Evolutionary conservation across 495 filamentous ascomycete genomes (phyloP), one percentile per base, ranked within the genome.

Genomic region (Aspergillus avenaceus): DNA sequence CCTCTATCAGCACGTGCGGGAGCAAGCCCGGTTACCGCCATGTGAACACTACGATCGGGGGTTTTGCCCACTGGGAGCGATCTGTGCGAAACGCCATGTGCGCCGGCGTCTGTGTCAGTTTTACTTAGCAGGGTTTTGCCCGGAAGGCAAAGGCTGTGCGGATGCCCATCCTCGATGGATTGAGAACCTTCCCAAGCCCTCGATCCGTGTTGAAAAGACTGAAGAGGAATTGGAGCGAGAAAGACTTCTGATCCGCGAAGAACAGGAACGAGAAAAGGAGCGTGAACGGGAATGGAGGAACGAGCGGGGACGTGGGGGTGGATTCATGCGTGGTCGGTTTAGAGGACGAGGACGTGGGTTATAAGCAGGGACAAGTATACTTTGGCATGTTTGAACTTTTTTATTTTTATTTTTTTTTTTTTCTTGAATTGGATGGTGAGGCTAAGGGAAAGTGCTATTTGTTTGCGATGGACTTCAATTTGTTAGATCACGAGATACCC

Each of bases 31-130:
- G 50, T 75, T 95, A 5, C 87, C 93, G 5, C 83, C 89, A 0
- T 98, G 93, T 58, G 91, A 91, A 48, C 88, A 95, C 69, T 98
- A 96, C 71, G 89, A 96, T 45, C 81, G 84, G n/a, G 93, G 93
- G 1, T 97, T 96, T 70, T 97, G 95, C 55, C 88, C 90, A 19
- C 75, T 97, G 12, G 95, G 93, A 0, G 87, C 91, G 3, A 70
- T 78, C 22, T 98, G 93, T 65, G 84, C 85, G 8, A 88, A 95
- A 69, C 86, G 86, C 54, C 93, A 98, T 66, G 82, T 95, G 42
- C 82, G 88, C 26, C 79, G 79, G 34, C 69, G 59, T 28, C 61
- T 96, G 1, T 98, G 93, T 64, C 67, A 71, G n/a, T 95, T 81
- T 67, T 98, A 95, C 59, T 75, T 97, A 24, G 88, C 89, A 1